Conservation (phyloP, 306 rosid genomes). For the Casuarina glauca region DNA sequence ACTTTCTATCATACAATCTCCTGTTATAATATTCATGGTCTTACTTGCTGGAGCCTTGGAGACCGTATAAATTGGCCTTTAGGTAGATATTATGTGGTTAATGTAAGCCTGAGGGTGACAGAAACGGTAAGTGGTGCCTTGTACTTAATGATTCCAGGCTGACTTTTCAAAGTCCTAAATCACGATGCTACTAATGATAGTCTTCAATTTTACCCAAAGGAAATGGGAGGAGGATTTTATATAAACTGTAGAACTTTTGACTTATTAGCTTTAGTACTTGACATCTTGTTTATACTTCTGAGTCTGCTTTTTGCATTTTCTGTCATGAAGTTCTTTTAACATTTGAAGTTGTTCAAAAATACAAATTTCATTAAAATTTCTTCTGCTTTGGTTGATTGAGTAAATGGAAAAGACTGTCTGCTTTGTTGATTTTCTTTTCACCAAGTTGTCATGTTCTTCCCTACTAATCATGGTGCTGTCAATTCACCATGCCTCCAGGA, state of each 20-base stretch:
- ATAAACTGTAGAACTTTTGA: background rate
- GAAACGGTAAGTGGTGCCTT: background rate
- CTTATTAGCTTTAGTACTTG: background rate
- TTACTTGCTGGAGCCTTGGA: background rate
- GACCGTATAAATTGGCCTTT: background rate
- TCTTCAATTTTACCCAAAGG: slow-evolving; percentile 2
- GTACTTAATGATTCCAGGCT: background rate
- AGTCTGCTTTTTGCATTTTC: slow-evolving; percentile 7
- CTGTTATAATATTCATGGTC: background rate
- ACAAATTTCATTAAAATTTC: background rate
- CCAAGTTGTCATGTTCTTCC: background rate
- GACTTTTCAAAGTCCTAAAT: background rate
- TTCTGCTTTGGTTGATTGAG: background rate
- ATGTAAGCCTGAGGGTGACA: background rate
- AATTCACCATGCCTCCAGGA: slow-evolving; percentile 51
- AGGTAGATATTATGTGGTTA: background rate
- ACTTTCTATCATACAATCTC: background rate
- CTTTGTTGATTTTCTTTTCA: background rate
- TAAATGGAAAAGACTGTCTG: background rate
- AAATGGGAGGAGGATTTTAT: background rate
- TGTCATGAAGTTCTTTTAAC: background rate
- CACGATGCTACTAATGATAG: background rate
- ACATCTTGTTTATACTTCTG: slow-evolving; percentile 12
- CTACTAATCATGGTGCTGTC: slow-evolving; percentile 13
- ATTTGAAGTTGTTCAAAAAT: background rate